Evolutionary conservation across 306 rosid species (phyloP).

Genomic region (Gillenia trifoliata): DNA sequence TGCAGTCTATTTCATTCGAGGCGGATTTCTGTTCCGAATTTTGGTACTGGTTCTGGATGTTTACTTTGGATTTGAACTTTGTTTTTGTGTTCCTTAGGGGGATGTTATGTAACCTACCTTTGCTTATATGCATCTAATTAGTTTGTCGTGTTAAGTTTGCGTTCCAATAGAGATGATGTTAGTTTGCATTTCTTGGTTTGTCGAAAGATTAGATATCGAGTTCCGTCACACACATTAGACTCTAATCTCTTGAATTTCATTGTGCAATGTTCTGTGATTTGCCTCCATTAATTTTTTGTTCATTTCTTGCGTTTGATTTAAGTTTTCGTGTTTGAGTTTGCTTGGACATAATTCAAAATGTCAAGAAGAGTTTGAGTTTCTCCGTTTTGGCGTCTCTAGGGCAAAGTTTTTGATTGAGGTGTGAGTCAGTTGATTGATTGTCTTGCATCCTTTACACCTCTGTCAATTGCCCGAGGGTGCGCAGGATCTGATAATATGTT

Average conservation of each 20-base stretch:
- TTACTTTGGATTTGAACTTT: conserved; percentile 9
- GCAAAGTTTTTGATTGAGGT: not conserved
- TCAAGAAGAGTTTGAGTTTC: not conserved
- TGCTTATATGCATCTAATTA: conserved; percentile 3
- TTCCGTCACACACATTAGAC: not conserved
- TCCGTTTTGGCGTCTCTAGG: not conserved
- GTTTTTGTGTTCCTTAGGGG: conserved; percentile 9
- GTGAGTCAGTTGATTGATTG: not conserved
- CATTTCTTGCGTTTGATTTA: not conserved
- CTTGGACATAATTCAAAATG: not conserved
- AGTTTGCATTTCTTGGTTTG: not conserved
- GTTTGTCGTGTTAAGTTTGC: not conserved
- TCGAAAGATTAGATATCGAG: not conserved
- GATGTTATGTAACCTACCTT: conserved; percentile 13
- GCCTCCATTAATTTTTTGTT: not conserved
- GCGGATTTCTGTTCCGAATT: conserved; percentile 17
- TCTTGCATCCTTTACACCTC: not conserved
- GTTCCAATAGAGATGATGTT: not conserved
- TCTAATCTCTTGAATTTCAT: not conserved
- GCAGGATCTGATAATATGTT: not conserved
- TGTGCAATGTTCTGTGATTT: not conserved
- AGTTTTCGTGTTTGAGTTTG: not conserved
- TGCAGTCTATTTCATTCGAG: conserved; percentile 9
- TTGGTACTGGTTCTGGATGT: conserved; percentile 10
- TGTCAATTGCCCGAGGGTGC: not conserved